These are phyloP conservation scores for Globisporangium nunn DNA, from an alignment of 352 stramenopile species.

Conservation along the genomic window DNA sequence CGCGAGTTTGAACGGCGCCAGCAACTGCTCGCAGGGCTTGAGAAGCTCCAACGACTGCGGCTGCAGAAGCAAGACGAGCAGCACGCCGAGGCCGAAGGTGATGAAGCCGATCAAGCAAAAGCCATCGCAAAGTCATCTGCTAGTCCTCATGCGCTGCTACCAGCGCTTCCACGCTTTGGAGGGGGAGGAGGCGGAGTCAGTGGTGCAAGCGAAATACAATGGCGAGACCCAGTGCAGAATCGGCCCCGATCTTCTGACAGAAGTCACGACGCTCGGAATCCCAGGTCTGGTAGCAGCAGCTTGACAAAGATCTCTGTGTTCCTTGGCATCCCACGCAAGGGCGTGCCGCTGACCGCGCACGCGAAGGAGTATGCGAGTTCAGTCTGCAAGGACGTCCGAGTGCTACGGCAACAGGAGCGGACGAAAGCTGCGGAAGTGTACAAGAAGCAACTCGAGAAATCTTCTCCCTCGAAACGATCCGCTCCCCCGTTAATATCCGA, in stretches of 20 bases:
- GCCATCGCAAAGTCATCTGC: neutral
- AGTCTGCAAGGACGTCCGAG: slow-evolving; percentile 44
- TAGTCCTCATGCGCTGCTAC: neutral
- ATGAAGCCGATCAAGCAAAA: neutral
- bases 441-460: slow-evolving; percentile 17
- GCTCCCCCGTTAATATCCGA: too few species aligned
- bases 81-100: neutral
- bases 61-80: slow-evolving; percentile 11
- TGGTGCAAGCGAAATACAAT: slow-evolving; percentile 13
- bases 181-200: neutral
- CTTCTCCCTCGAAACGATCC: neutral
- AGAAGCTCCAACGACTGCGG: slow-evolving; percentile 35
- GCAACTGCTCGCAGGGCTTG: slow-evolving; percentile 28
- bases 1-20: slow-evolving; percentile 35
- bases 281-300: neutral
- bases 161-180: slow-evolving; percentile 1
- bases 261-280: neutral
- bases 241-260: slow-evolving; percentile 2
- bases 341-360: slow-evolving; percentile 36
- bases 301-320: slow-evolving; percentile 13
- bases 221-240: slow-evolving; percentile 33
- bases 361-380: slow-evolving; percentile 33
- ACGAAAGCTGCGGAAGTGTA: slow-evolving; percentile 43
- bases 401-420: slow-evolving; percentile 29
- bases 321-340: slow-evolving; percentile 30